Evolutionary conservation across 192 early-diverging fungal genomes (phyloP).

Genomic region (Gryganskiella cystojenkinii): DNA sequence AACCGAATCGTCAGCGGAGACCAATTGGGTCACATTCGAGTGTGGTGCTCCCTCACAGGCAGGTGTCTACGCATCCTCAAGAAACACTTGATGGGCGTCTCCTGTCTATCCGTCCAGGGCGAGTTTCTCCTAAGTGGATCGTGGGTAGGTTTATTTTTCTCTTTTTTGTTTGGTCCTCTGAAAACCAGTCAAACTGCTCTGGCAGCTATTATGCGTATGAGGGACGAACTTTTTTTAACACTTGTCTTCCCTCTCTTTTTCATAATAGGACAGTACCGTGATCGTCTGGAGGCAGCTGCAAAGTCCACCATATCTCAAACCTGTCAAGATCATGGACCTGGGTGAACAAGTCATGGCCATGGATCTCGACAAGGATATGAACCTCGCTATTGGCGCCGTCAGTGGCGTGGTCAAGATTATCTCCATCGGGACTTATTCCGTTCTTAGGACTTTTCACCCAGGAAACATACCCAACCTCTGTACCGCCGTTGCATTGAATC

Average conservation of each 20-base stretch:
- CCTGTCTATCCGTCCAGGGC: conserved; percentile 13
- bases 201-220: background rate
- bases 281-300: conserved; percentile 27
- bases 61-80: conserved; percentile 17
- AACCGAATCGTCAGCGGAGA: conserved; percentile 38
- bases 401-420: conserved; percentile 41
- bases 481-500: conserved; percentile 20
- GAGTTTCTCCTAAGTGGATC: conserved; percentile 41
- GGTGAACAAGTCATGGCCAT: conserved; percentile 43
- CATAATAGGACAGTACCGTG: conserved; percentile 31
- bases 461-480: conserved; percentile 12
- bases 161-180: background rate
- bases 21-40: conserved; percentile 17
- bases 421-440: conserved; percentile 28
- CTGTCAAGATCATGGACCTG: conserved; percentile 35
- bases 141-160: conserved; percentile 23
- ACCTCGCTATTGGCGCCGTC: conserved; percentile 29
- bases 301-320: conserved; percentile 29
- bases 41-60: conserved; percentile 41
- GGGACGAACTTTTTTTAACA: background rate
- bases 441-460: conserved; percentile 20
- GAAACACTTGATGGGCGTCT: conserved; percentile 37
- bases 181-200: background rate
- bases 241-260: background rate
- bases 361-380: conserved; percentile 25